Conservation (phyloP, 441 rosid species). For the Gossypium davidsonii region DNA sequence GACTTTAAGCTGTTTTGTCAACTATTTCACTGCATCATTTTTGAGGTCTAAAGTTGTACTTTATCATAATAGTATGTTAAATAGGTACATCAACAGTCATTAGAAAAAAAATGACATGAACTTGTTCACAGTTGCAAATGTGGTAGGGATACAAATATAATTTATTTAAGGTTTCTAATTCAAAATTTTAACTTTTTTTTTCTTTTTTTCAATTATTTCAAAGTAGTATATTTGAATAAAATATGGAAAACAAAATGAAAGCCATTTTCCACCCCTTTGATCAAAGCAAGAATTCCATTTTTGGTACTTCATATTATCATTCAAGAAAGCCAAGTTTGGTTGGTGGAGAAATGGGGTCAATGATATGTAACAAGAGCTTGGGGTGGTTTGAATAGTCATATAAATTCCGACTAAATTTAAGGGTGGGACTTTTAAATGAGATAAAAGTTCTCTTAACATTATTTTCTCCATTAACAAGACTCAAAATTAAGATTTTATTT, state of each 20-base stretch:
- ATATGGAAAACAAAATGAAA: neutral
- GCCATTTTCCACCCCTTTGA: neutral
- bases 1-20: no score
- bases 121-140: neutral
- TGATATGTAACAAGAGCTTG: neutral
- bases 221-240: no score
- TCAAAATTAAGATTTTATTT: no score
- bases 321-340: neutral
- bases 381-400: neutral
- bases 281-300: neutral
- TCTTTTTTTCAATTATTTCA: no score
- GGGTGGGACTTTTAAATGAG: no score
- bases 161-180: no score
- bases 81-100: neutral
- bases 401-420: no score
- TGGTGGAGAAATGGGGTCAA: neutral
- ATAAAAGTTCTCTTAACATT: no score
- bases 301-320: neutral
- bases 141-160: neutral
- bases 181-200: no score
- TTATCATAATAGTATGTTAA: neutral
- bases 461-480: no score
- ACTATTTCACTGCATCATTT: no score
- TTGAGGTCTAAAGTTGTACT: no score
- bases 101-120: neutral